Evolutionary conservation across 1,284 basidiomycete species (phyloP).

Genomic region (Filobasidium uniguttulatum): DNA sequence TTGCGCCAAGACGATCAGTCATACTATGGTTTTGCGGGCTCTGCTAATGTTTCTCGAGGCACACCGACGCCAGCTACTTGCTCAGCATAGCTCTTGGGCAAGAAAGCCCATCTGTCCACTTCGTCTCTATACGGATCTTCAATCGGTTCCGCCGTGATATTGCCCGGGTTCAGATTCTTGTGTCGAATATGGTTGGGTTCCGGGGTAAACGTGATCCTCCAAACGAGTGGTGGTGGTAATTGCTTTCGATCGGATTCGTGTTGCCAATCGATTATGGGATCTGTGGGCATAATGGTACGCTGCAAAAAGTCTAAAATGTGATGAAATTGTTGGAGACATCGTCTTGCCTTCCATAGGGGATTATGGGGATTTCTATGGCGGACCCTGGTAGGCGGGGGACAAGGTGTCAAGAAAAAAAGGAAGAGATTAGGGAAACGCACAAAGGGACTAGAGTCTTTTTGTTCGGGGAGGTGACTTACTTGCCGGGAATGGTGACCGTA

Average conservation of each 20-base stretch:
- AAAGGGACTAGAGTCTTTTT: too few species aligned
- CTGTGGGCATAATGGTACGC: constrained; percentile 25
- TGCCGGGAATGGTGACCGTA: constrained; percentile 55
- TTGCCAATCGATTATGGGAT: constrained; percentile 17
- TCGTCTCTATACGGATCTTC: neutral
- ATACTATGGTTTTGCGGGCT: too few species aligned
- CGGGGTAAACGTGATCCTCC: constrained; percentile 29
- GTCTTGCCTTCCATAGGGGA: constrained; percentile 25
- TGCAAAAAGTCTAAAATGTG: constrained; percentile 22
- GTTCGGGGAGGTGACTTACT: constrained; percentile 36
- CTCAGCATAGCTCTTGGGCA: constrained; percentile 3
- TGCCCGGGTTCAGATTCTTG: too few species aligned
- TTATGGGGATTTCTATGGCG: constrained; percentile 8
- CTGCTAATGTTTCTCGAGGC: neutral
- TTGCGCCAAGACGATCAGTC: too few species aligned
- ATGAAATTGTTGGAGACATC: constrained; percentile 27
- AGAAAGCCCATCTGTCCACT: constrained; percentile 12
- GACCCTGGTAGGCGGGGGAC: neutral
- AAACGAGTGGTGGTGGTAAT: constrained; percentile 25
- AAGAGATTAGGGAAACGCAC: neutral
- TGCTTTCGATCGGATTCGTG: constrained; percentile 6
- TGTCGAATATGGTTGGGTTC: too few species aligned
- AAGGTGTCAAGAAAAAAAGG: neutral
- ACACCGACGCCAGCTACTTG: constrained; percentile 4
- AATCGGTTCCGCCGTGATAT: constrained; percentile 9